A percentile compares a stretch with the other conserved stretches of the same genome.
phyloP scores from a whole-genome alignment of 768 basidiomycete genomes.

The Auricularia sp. region DNA sequence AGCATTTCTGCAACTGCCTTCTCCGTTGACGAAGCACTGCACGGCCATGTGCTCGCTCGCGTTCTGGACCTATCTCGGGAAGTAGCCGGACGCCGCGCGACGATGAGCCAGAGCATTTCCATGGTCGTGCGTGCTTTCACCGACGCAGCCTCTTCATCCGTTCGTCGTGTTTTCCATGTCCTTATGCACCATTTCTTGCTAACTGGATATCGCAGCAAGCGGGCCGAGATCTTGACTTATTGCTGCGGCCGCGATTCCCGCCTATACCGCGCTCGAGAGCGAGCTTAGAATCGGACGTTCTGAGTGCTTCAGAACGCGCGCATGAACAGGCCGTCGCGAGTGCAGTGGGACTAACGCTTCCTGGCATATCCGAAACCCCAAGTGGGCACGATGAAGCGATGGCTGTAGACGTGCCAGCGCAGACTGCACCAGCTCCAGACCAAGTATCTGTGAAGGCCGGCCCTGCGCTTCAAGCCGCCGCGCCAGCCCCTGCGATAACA shows the following conservation, averaged over 20 bases:
- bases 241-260: slow-evolving; percentile 74
- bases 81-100: slow-evolving; percentile 44
- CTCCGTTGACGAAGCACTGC: slow-evolving; percentile 43
- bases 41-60: slow-evolving; percentile 33
- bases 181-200: background rate
- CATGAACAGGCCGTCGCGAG: slow-evolving; percentile 47
- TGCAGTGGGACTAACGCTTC: slow-evolving; percentile 27
- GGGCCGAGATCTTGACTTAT: slow-evolving; percentile 35
- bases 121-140: slow-evolving; percentile 29
- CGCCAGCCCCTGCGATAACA: no score
- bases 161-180: no score
- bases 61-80: slow-evolving; percentile 41
- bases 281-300: slow-evolving; percentile 42
- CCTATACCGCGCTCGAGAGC: slow-evolving; percentile 63
- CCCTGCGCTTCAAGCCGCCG: no score
- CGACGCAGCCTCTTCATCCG: no score
- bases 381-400: background rate
- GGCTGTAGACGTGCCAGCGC: background rate
- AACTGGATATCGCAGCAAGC: slow-evolving; percentile 1
- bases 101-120: slow-evolving; percentile 51
- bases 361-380: background rate
- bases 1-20: slow-evolving; percentile 44
- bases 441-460: no score
- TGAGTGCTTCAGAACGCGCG: slow-evolving; percentile 49
- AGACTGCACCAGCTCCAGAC: no score